Evolutionary conservation across 2,329 filamentous ascomycete species (phyloP).

Genomic region (Rutstroemia sp.): DNA sequence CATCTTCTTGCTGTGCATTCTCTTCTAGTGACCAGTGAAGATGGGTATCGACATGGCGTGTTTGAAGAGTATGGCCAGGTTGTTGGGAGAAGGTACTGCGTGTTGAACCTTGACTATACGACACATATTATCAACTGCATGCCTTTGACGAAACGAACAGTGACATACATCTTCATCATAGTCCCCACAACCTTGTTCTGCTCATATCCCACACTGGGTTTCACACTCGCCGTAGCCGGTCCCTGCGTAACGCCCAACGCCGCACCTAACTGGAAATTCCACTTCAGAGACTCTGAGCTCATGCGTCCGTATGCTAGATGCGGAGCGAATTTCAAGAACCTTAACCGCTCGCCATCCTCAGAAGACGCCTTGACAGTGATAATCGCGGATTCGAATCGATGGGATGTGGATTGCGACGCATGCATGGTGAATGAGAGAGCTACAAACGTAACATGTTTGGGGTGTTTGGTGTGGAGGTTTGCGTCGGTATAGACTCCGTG

Average conservation of each 20-base stretch:
- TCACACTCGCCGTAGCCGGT: slow-evolving; percentile 23
- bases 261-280: slow-evolving; percentile 21
- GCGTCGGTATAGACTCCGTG: slow-evolving; percentile 39
- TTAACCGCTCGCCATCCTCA: slow-evolving; percentile 28
- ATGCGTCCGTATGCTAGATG: slow-evolving; percentile 36
- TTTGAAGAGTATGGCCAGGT: not conserved
- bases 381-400: not conserved
- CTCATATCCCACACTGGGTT: slow-evolving; percentile 13
- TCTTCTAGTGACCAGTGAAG: slow-evolving; percentile 44
- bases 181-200: slow-evolving; percentile 18
- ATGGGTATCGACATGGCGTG: slow-evolving; percentile 20
- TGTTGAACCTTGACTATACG: slow-evolving; percentile 3
- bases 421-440: slow-evolving; percentile 44
- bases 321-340: slow-evolving; percentile 42
- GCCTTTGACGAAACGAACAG: not conserved
- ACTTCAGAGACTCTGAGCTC: slow-evolving; percentile 17
- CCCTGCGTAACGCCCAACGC: slow-evolving; percentile 38
- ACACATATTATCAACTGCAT: not conserved
- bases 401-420: slow-evolving; percentile 19
- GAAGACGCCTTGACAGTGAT: slow-evolving; percentile 15
- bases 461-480: slow-evolving; percentile 34
- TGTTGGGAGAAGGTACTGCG: slow-evolving; percentile 1
- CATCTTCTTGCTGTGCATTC: slow-evolving; percentile 39
- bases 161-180: slow-evolving; percentile 22
- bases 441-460: slow-evolving; percentile 40